Base-by-base conservation (phyloP, 352 stramenopile genomes). In the Globisporangium cederbergense region DNA sequence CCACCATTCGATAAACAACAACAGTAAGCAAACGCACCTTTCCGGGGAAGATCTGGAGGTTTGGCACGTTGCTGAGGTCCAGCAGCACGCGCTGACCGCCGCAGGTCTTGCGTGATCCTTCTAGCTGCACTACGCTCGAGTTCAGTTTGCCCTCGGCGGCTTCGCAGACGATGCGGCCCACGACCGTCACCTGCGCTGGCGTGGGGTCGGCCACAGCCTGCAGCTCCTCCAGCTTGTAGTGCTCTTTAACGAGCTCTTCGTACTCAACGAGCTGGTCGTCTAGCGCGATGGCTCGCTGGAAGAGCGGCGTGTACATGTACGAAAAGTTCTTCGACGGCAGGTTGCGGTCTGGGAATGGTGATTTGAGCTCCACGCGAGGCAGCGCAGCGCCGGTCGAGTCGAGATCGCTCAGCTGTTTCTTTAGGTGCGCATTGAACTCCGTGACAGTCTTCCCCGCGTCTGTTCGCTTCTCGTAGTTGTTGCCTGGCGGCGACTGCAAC, bases 261-360 rank as follows among this genome's bases (percentile, higher is more conserved):
- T 92, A 93, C 60, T 91, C 81, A 2, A 78, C 67, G 52, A 95
- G 74, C 42, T 93, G 83, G 20, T 91, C 77, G 58, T 95, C 87
- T 49, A 95, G 57, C 20, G 83, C 83, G 55, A 93, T 75, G 10
- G 85, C 85, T 50, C 85, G 78, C 30, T 94, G 75, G 58, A 91
- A 91, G 42, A 85, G 74, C 34, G 87, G 83, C 10, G 87, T 94
- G 73, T 94, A 95, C 87, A 95, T 95, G 69, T 91, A 95, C 54
- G 75, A 72, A 1, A 76, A 77, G 56, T 82, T 78, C 52, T 81
- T 79, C 14, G 79, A 45, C 47, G 74, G 60, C 50, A 90, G 67
- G 60, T 93, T 93, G 20, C 77, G 80, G 28, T 84, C 80, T 5
- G 80, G 71, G 34, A 87, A 93, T 0, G 81, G 79, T 8, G 66